Conservation (phyloP, 805 yeast species). For the Cyberlindnera maritima region DNA sequence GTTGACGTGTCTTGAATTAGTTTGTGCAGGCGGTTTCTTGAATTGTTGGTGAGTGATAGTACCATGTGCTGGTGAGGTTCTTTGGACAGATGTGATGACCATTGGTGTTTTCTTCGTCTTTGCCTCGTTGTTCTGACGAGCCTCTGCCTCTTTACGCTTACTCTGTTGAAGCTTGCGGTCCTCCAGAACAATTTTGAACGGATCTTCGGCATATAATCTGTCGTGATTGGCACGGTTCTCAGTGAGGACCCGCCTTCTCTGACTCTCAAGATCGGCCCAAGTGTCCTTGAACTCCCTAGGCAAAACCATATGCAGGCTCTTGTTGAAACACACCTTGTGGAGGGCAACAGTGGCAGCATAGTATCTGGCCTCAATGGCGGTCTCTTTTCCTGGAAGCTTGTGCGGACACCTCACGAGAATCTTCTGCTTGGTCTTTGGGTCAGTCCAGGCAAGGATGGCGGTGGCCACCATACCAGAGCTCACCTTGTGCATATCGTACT, state of each 20-base stretch:
- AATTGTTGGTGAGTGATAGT: background rate
- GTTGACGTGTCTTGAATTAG: constrained; percentile 20
- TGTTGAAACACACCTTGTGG: constrained; percentile 74
- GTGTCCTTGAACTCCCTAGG: constrained; percentile 78
- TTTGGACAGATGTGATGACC: constrained; percentile 34
- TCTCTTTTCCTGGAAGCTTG: constrained; percentile 61
- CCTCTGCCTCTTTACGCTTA: constrained; percentile 44
- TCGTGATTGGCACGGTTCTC: constrained; percentile 47
- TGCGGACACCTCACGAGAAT: constrained; percentile 54
- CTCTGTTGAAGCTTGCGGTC: constrained; percentile 44
- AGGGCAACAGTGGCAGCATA: constrained; percentile 86
- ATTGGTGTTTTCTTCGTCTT: constrained; percentile 49
- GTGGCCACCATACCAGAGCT: constrained; percentile 62
- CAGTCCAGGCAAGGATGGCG: constrained; percentile 64
- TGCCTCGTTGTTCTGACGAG: constrained; percentile 44
- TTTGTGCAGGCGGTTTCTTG: background rate
- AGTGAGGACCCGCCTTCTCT: constrained; percentile 48
- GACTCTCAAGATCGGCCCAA: constrained; percentile 72
- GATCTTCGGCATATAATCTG: constrained; percentile 62
- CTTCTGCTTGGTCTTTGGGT: constrained; percentile 76
- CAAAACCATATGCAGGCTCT: constrained; percentile 81
- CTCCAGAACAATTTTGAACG: constrained; percentile 68
- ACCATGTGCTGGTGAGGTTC: background rate
- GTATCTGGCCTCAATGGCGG: constrained; percentile 88
- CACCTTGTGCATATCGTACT: constrained; percentile 62